Evolutionary conservation across 768 basidiomycete species (phyloP), one percentile per base, ranked within the genome.

Genomic region (Lactifluus echinatus): DNA sequence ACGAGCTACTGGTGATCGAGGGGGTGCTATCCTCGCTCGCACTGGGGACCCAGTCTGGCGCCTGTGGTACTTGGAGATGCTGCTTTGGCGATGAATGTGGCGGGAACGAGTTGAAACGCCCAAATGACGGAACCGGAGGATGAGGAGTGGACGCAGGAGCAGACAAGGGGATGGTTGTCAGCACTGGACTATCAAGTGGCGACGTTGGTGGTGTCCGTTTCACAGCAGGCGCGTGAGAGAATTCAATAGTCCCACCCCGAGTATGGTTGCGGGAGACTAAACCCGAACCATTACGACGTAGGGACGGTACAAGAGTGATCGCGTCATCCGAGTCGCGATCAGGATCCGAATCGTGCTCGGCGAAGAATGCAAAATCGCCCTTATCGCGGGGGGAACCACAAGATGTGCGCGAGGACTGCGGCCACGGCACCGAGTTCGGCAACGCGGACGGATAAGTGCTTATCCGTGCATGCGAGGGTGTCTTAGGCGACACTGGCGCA

Each of bases 371-470:
- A 4, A 21, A 14, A 14, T 6, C 10, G 24, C 50, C 47, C 6
- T 2, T 26, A 17, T 54, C 55, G 48, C 52, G 57, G 2, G 55
- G 55, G n/a, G 59, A 53, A 36, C 48, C 57, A 23, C 28, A 40
- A 28, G 56, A 11, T 12, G 21, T 19, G n/a, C 42, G 43, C 12
- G 40, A 19, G 21, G 60, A 28, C 0, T 55, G 43, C 5, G 69
- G 66, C 77, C 74, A 77, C 2, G 76, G 74, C 10, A 76, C 71
- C n/a, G 72, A 70, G 53, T 69, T 71, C 45, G 72, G 64, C 31
- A 49, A 23, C 12, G 55, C n/a, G 59, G 74, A 63, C 57, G 83
- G 80, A 66, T 79, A 74, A 1, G 83, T 80, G 37, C 70, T 73
- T 2, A 74, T 77, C 57, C 83, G 74, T 23, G 57, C 33, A 49